Conservation (phyloP, 2,329 filamentous ascomycete species). For the Cercospora zeae-maydis region DNA sequence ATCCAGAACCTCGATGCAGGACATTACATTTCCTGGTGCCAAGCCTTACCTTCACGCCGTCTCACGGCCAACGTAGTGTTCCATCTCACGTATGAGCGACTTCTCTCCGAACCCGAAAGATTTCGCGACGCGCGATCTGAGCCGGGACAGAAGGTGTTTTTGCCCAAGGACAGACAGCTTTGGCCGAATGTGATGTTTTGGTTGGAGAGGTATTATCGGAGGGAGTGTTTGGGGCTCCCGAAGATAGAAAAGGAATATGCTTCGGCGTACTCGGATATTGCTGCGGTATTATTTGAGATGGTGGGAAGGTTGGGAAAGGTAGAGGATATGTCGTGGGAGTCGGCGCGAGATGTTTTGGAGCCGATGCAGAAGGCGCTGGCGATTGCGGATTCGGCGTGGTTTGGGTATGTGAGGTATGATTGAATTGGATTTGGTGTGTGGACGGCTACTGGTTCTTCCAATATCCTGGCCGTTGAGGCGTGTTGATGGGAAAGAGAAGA, state of each 20-base stretch:
- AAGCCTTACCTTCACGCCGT: background rate
- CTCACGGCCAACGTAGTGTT: background rate
- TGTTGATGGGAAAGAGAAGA: too few species aligned
- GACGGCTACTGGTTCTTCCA: too few species aligned
- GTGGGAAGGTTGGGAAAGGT: background rate
- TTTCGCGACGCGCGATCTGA: background rate
- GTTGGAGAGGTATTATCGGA: background rate
- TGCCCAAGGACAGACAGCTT: background rate
- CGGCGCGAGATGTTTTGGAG: background rate
- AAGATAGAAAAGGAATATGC: background rate
- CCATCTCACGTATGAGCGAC: background rate
- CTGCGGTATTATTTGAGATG: conserved; percentile 1
- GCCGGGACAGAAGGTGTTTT: background rate
- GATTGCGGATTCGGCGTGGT: background rate
- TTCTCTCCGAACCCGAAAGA: background rate
- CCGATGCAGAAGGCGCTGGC: background rate
- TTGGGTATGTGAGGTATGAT: background rate
- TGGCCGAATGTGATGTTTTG: background rate
- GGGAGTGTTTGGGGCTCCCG: background rate
- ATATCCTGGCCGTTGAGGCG: too few species aligned
- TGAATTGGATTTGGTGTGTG: background rate
- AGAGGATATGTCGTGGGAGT: background rate
- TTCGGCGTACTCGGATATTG: background rate
- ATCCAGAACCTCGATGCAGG: background rate
- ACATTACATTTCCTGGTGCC: background rate